phyloP scores from a whole-genome alignment of 1,139 yeast genomes.

The Geotrichum australiense region DNA sequence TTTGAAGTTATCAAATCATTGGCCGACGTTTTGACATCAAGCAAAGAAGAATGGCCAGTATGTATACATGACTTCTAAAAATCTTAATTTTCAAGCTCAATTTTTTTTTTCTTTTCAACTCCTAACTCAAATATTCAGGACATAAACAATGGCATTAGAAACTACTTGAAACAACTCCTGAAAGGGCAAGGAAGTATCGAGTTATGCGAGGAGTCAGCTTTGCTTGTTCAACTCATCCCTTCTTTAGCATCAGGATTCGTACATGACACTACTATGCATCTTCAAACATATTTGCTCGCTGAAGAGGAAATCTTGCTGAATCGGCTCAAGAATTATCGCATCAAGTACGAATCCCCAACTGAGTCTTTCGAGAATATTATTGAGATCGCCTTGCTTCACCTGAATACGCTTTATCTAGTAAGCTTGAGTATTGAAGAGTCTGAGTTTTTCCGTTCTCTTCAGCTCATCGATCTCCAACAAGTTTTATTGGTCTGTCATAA shows the following conservation, averaged over 20 bases:
- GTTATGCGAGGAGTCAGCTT: conserved; percentile 1
- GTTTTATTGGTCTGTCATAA: conserved; percentile 14
- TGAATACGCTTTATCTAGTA: conserved; percentile 11
- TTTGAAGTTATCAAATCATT: conserved; percentile 7
- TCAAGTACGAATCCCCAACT: no score
- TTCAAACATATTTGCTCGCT: conserved; percentile 7
- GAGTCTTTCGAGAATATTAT: no score
- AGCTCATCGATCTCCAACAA: conserved; percentile 5
- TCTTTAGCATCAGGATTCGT: conserved; percentile 11
- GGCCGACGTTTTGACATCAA: conserved; percentile 7
- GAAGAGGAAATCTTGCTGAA: conserved; percentile 13
- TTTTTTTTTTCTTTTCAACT: background rate
- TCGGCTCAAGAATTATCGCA: conserved; percentile 1
- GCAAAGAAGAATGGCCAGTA: conserved; percentile 11
- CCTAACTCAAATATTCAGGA: conserved; percentile 5
- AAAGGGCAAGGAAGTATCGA: background rate
- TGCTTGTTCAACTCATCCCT: conserved; percentile 14
- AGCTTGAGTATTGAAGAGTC: conserved; percentile 2
- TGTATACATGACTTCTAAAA: no score
- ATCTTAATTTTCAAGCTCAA: background rate
- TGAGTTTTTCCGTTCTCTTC: background rate
- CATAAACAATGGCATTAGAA: conserved; percentile 3
- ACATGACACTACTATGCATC: conserved; percentile 5
- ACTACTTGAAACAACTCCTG: conserved; percentile 4
- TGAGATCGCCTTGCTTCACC: conserved; percentile 4